These are phyloP conservation scores for Tilletia indica DNA, from an alignment of 1,284 basidiomycete species.

Conservation along the genomic window DNA sequence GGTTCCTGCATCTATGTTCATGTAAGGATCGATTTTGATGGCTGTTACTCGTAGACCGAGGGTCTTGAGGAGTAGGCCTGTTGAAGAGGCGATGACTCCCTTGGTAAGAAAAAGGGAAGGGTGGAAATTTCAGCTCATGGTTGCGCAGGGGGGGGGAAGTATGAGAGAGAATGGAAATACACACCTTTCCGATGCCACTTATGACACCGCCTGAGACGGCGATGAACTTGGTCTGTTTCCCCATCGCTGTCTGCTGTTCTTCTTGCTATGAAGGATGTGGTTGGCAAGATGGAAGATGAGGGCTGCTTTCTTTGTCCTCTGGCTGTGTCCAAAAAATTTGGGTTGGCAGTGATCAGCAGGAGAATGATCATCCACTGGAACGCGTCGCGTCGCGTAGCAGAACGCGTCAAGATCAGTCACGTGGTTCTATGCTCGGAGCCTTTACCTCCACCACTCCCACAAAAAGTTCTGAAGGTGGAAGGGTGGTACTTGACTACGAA, in stretches of 20 bases:
- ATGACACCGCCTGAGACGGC: constrained; percentile 58
- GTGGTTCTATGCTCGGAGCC: no score
- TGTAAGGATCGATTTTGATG: constrained; percentile 99
- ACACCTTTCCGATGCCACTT: constrained; percentile 59
- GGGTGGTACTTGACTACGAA: neutral
- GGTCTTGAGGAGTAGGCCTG: constrained; percentile 91
- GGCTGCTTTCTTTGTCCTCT: no score
- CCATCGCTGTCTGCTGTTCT: neutral
- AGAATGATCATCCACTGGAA: no score
- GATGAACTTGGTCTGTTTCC: constrained; percentile 57
- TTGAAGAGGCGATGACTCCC: constrained; percentile 73
- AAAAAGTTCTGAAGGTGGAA: neutral
- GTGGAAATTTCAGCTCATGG: neutral
- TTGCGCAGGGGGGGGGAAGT: neutral
- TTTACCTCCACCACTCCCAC: neutral
- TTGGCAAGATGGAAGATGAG: no score
- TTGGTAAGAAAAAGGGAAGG: neutral
- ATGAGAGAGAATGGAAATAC: neutral
- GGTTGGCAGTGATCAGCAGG: no score
- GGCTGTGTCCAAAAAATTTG: neutral
- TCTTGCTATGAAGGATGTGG: neutral
- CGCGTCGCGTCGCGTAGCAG: no score
- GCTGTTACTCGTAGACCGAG: constrained; percentile 93
- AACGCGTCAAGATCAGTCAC: no score
- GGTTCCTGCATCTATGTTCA: constrained; percentile 99